Percentiles rank a stretch among this genome's conserved stretches.
Evolutionary conservation across 1,139 yeast species (phyloP).

Genomic region (Suhomyces anneliseae): DNA sequence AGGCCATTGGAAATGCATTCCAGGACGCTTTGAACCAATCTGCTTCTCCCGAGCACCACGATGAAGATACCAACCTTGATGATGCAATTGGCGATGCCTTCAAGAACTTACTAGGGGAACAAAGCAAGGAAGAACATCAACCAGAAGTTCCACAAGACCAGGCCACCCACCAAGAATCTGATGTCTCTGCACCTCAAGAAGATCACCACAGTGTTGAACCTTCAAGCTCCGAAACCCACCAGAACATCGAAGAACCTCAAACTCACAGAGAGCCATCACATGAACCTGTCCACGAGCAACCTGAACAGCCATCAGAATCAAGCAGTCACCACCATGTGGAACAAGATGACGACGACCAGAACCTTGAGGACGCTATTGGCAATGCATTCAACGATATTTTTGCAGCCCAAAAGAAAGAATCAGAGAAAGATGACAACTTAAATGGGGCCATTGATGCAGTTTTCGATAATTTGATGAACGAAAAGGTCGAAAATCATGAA

Average conservation of each 20-base stretch:
- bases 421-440: not conserved
- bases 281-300: too few species aligned
- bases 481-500: not conserved
- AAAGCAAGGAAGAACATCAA: not conserved
- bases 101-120: slow-evolving; percentile 2
- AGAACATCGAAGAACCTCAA: not conserved
- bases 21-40: slow-evolving; percentile 8
- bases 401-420: not conserved
- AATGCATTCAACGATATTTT: slow-evolving; percentile 22
- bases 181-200: not conserved
- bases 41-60: slow-evolving; percentile 8
- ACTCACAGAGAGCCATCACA: too few species aligned
- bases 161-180: not conserved
- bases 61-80: slow-evolving; percentile 12
- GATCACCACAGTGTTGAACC: not conserved
- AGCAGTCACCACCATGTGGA: not conserved
- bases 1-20: slow-evolving; percentile 16
- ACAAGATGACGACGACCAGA: not conserved
- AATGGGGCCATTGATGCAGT: slow-evolving; percentile 6
- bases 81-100: slow-evolving; percentile 18
- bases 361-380: slow-evolving; percentile 26
- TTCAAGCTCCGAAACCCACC: not conserved
- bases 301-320: not conserved
- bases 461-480: slow-evolving; percentile 4
- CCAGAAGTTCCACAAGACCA: not conserved